phyloP scores from a whole-genome alignment of 2,329 filamentous ascomycete genomes.

The Fusarium dimerum region DNA sequence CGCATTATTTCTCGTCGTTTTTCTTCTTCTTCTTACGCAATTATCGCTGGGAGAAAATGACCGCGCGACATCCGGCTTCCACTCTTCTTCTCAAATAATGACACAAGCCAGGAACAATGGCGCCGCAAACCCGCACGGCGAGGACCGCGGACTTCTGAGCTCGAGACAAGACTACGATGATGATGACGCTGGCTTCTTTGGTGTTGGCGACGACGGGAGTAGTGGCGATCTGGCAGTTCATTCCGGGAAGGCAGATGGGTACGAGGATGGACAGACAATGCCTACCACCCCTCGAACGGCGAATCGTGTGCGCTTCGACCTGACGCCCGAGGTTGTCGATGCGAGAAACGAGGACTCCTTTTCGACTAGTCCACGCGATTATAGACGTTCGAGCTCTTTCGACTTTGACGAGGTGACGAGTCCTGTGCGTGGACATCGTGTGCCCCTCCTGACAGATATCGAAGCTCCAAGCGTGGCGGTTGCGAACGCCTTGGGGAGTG shows the following conservation, averaged over 20 bases:
- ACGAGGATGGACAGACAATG: slow-evolving; percentile 16
- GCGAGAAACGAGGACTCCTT: slow-evolving; percentile 22
- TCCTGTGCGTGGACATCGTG: slow-evolving; percentile 52
- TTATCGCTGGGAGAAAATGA: slow-evolving; percentile 24
- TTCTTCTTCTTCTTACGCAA: neutral
- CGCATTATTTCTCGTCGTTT: neutral
- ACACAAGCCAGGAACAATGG: slow-evolving; percentile 33
- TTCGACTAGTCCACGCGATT: slow-evolving; percentile 6
- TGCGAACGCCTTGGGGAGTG: slow-evolving; percentile 52
- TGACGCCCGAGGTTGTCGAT: slow-evolving; percentile 48
- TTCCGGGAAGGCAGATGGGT: slow-evolving; percentile 16
- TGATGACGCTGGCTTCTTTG: slow-evolving; percentile 30
- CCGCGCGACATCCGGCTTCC: slow-evolving; percentile 24
- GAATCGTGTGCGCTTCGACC: slow-evolving; percentile 75
- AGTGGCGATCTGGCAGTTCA: slow-evolving; percentile 19
- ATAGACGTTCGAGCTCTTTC: slow-evolving; percentile 35
- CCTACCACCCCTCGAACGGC: slow-evolving; percentile 45
- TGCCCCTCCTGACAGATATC: slow-evolving; percentile 78
- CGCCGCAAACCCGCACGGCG: slow-evolving; percentile 32
- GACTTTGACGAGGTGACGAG: slow-evolving; percentile 46
- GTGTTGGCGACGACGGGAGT: slow-evolving; percentile 21
- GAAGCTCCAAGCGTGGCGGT: slow-evolving; percentile 77
- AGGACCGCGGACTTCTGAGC: slow-evolving; percentile 35
- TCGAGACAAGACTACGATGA: slow-evolving; percentile 24
- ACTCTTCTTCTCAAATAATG: slow-evolving; percentile 31